Percentiles rank a stretch among this genome's conserved stretches.
phyloP scores from a whole-genome alignment of 345 rosid genomes.

The Cardiospermum halicacabum region DNA sequence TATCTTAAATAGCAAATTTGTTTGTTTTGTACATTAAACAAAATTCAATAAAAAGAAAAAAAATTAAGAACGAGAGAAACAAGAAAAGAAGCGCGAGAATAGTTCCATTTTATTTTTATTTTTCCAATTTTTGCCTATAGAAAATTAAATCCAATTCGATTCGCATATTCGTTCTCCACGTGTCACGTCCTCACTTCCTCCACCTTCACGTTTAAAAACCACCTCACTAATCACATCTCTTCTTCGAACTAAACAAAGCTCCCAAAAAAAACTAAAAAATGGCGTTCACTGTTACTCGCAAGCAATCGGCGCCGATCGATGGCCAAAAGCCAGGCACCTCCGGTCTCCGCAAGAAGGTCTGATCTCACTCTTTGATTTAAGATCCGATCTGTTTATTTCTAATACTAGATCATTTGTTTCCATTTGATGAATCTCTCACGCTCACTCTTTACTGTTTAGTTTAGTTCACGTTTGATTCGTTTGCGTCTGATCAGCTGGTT shows the following conservation, averaged over 20 bases:
- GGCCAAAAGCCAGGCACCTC: constrained; percentile 99
- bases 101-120: background rate
- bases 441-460: too few species aligned
- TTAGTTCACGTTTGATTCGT: constrained; percentile 6
- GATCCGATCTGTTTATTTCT: background rate
- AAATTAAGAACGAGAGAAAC: too few species aligned
- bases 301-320: constrained; percentile 61
- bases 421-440: background rate
- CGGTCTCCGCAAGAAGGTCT: constrained; percentile 99
- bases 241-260: background rate
- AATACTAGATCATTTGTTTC: background rate
- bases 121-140: background rate
- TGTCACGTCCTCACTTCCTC: background rate
- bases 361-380: background rate
- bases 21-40: too few species aligned
- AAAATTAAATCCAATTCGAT: background rate
- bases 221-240: background rate
- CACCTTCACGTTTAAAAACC: background rate
- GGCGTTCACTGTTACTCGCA: constrained; percentile 56
- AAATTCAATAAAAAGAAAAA: too few species aligned
- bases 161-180: background rate
- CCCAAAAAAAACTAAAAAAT: constrained; percentile 2
- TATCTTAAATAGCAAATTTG: too few species aligned
- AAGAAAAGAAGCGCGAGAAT: background rate
- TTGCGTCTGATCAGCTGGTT: background rate